Base-by-base conservation (phyloP, 202 grass and related monocot species). In the Musa balbisiana region DNA sequence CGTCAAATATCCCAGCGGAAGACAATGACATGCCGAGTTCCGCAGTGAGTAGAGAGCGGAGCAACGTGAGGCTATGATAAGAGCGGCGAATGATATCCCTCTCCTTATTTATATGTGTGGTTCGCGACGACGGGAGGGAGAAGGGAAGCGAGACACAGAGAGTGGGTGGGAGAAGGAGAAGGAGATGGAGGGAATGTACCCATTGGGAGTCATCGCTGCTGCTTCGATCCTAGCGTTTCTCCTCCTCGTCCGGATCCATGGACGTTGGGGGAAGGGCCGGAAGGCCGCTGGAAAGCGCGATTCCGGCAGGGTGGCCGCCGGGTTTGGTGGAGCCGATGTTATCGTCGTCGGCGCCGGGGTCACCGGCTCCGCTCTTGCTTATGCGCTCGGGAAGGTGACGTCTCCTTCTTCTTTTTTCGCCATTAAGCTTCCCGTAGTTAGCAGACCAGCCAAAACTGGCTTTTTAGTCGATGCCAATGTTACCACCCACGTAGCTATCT, bases 311-410 rank as follows among this genome's bases (percentile, higher is more conserved):
- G 56, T 26, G 8, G 20, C 17, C 16, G 59, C n/a, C 27, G 27
- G 59, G 25, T 67, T 17, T 53, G 92, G 76, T 17, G 52, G 58
- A 1, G 77, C 85, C 62, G 92, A 96, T 33, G 83, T 96, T 64
- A 88, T 96, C 89, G 53, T 96, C 75, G 92, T 96, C 6, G 92
- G 92, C 8, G 89, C 92, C 76, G 92, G 92, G 13, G 89, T 96
- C 5, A 90, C 90, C 80, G 92, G 92, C 76, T 92, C 92, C 77
- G 92, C 92, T 62, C 87, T 96, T 20, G 92, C 92, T 51, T 96
- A 85, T 72, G 92, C 90, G 49, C 92, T 96, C 2, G 92, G 89
- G 82, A 85, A 96, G 87, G 92, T 96, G 66, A 51, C 51, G 67
- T 56, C 20, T 70, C 13, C n/a, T 59, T 75, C 77, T 78, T 63